Conservation (phyloP, 257 asterid species). For the Verbena officinalis region DNA sequence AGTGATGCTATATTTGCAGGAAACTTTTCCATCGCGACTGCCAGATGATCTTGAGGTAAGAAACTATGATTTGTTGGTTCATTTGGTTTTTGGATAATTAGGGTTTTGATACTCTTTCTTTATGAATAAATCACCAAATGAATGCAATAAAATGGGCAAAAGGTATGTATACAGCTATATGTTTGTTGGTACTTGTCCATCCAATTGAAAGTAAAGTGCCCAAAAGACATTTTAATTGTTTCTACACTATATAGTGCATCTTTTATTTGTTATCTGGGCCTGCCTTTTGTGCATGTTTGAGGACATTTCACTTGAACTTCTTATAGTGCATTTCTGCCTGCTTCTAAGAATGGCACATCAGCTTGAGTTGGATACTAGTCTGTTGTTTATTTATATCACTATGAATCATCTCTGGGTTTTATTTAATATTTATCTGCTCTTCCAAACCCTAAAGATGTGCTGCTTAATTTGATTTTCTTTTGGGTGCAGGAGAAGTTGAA, state of each 20-base stretch:
- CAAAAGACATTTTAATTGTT: not conserved
- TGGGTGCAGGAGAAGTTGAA: slow-evolving; percentile 68
- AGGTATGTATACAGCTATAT: not conserved
- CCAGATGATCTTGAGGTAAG: slow-evolving; percentile 47
- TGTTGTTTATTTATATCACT: not conserved
- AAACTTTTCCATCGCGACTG: slow-evolving; percentile 30
- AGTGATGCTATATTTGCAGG: slow-evolving; percentile 35
- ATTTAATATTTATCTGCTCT: slow-evolving; percentile 1
- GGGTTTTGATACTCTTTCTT: not conserved
- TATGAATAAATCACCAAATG: not conserved
- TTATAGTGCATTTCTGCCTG: not conserved
- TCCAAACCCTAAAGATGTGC: slow-evolving; percentile 11
- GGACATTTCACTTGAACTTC: not conserved
- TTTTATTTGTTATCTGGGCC: slow-evolving; percentile 4
- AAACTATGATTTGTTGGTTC: slow-evolving; percentile 8
- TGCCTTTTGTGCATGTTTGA: not conserved
- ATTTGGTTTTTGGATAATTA: not conserved
- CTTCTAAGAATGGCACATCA: not conserved
- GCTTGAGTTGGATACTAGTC: not conserved
- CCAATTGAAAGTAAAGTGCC: not conserved
- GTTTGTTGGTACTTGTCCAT: not conserved
- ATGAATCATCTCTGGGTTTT: not conserved
- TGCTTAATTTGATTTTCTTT: slow-evolving; percentile 21
- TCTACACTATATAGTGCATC: not conserved
- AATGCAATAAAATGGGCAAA: slow-evolving; percentile 10